phyloP scores from a whole-genome alignment of 208 protist genomes.

The Lotmaria passim region DNA sequence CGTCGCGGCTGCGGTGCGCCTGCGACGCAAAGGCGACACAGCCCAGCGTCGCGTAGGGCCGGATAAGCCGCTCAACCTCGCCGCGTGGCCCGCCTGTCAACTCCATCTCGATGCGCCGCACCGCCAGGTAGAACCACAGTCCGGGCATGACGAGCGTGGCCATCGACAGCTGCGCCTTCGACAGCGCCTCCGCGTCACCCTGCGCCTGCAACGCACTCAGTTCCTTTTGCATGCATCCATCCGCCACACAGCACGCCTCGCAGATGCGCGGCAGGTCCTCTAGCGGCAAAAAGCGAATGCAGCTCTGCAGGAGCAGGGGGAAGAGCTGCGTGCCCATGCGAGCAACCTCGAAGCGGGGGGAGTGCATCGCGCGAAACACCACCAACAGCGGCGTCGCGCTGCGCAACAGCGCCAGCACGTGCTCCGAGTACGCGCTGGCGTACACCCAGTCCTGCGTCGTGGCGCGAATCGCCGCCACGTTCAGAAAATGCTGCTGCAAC shows the following conservation, averaged over 20 bases:
- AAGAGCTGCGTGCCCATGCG: conserved; percentile 75
- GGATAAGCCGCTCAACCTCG: conserved; percentile 19
- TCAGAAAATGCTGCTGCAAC: conserved; percentile 65
- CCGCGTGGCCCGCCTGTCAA: conserved; percentile 8
- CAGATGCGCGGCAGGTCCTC: conserved; percentile 26
- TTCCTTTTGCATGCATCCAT: conserved; percentile 33
- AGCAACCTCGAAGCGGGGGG: conserved; percentile 63
- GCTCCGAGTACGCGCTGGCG: conserved; percentile 6
- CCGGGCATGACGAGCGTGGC: conserved; percentile 42
- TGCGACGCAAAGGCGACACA: conserved; percentile 22
- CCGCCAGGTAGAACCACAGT: conserved; percentile 62
- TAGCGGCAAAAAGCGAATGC: conserved; percentile 47
- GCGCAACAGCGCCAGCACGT: conserved; percentile 10
- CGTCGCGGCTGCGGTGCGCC: background rate
- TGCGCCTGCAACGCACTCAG: conserved; percentile 16
- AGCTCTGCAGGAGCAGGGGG: conserved; percentile 72
- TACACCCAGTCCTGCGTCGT: conserved; percentile 35
- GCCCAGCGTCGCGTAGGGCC: conserved; percentile 34
- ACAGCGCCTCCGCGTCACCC: conserved; percentile 10
- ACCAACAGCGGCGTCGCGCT: conserved; percentile 26
- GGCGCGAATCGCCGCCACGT: conserved; percentile 8
- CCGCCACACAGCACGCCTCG: conserved; percentile 36
- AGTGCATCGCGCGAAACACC: conserved; percentile 33
- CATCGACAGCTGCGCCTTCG: conserved; percentile 30
- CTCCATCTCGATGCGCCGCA: conserved; percentile 35